Base-by-base conservation (phyloP, 306 rosid genomes). In the Bauhinia variegata region DNA sequence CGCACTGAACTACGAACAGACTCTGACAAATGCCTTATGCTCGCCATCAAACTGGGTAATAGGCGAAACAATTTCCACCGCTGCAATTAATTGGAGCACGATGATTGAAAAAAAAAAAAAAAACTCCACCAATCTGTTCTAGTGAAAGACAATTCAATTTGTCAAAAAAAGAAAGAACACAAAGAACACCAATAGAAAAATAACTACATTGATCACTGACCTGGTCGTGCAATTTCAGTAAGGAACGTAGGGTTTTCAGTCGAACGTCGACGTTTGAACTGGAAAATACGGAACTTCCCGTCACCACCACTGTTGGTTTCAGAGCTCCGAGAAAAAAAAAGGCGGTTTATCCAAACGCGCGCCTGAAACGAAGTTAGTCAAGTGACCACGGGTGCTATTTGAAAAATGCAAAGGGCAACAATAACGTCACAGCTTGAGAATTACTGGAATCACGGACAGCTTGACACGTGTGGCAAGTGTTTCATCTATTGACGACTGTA, bases 1-100 rank as follows among this genome's bases (percentile, higher is more conserved):
- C 93, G 96, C 70, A 88, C 74, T 6, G 87, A 84, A 54, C 87
- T 89, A 19, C 96, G 85, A 28, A 83, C 78, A 4, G 74, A 65
- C 54, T 72, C 67, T 2, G 79, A 69, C 76, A 77, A 63, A 34
- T 65, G 67, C 73, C 63, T 65, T 59, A 81, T 66, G 47, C 33
- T 72, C 70, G 50, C 64, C 86, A 84, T 68, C n/a, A 65, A 51
- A 11, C 72, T 74, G 37, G 4, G 42, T 41, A n/a, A 68, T 3
- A 42, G 48, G 48, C 3, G 4, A 9, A 42, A 42, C 3, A 42
- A 42, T 42, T 14, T 42, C 48, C 12, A 9, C 14, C 48, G 14
- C 48, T 42, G 48, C 48, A 42, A 11, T 42, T 42, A 8, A 12
- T 5, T 14, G 28, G 28, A 23, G 28, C 28, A 23, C 28, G 28